Conservation (phyloP, 208 protist species). For the Wallacemonas rigidus region DNA sequence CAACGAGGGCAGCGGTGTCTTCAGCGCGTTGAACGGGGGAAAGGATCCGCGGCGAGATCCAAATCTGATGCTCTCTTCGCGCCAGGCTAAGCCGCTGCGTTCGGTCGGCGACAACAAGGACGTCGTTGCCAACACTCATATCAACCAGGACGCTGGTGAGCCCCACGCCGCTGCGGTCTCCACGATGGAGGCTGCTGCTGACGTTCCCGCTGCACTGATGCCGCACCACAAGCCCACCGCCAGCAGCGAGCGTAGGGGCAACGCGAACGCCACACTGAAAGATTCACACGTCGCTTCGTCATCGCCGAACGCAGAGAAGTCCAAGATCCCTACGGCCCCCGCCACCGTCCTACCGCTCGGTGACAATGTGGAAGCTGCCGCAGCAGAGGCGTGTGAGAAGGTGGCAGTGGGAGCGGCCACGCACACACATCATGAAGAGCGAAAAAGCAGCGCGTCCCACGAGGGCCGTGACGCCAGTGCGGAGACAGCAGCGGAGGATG, state of each 20-base stretch:
- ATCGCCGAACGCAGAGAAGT: neutral
- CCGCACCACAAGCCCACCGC: conserved; percentile 25
- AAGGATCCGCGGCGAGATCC: neutral
- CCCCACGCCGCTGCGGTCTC: neutral
- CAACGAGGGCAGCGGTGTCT: conserved; percentile 3
- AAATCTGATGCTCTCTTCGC: neutral
- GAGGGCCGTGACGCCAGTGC: neutral
- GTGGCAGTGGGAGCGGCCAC: neutral
- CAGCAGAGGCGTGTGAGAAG: conserved; percentile 5
- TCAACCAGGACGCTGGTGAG: neutral
- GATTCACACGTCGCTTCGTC: neutral
- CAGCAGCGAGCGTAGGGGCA: conserved; percentile 15
- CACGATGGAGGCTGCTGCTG: conserved; percentile 9
- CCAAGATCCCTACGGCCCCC: neutral
- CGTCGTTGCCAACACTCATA: neutral
- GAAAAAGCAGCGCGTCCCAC: neutral
- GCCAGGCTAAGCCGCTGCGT: neutral
- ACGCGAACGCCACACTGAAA: neutral
- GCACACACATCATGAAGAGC: neutral
- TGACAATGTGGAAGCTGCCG: neutral
- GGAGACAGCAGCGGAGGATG: conserved; percentile 18
- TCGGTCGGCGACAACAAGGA: neutral
- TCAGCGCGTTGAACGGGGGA: neutral
- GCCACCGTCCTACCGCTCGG: neutral
- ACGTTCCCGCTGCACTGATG: conserved; percentile 22